These are phyloP conservation scores for Gillenia trifoliata DNA, from an alignment of 306 rosid species.

Conservation along the genomic window DNA sequence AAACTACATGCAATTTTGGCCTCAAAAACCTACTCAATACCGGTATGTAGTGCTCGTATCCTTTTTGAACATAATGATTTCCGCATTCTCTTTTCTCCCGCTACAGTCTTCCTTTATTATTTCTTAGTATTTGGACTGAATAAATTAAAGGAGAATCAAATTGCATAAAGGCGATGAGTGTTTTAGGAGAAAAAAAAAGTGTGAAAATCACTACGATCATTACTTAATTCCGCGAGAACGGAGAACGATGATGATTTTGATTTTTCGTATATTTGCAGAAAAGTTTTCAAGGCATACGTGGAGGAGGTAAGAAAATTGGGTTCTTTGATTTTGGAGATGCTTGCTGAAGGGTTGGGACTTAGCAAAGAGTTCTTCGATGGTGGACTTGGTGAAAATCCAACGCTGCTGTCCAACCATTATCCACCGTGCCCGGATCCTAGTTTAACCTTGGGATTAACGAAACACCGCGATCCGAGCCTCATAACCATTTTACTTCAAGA, in stretches of 20 bases:
- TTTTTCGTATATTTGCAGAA: background rate
- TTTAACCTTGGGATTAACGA: conserved; percentile 54
- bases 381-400: conserved; percentile 37
- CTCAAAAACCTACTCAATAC: conserved; percentile 51
- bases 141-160: background rate
- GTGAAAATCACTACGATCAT: background rate
- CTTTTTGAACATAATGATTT: background rate
- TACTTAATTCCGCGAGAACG: background rate
- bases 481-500: conserved; percentile 67
- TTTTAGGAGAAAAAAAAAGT: too few species aligned
- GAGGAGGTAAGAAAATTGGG: conserved; percentile 11
- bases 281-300: background rate
- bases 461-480: conserved; percentile 55
- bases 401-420: conserved; percentile 46
- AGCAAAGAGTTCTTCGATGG: conserved; percentile 30
- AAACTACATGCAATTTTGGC: conserved; percentile 52
- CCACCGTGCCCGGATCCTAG: conserved; percentile 79
- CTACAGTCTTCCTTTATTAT: background rate
- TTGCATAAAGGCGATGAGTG: background rate
- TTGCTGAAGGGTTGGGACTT: conserved; percentile 61
- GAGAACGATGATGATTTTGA: background rate
- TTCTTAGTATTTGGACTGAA: too few species aligned
- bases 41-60: conserved; percentile 22
- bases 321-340: conserved; percentile 39
- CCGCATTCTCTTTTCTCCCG: background rate